Percentiles rank a stretch among this genome's conserved stretches.
These are phyloP conservation scores for Asclepias syriaca DNA, from an alignment of 257 asterid genomes.

Conservation along the genomic window DNA sequence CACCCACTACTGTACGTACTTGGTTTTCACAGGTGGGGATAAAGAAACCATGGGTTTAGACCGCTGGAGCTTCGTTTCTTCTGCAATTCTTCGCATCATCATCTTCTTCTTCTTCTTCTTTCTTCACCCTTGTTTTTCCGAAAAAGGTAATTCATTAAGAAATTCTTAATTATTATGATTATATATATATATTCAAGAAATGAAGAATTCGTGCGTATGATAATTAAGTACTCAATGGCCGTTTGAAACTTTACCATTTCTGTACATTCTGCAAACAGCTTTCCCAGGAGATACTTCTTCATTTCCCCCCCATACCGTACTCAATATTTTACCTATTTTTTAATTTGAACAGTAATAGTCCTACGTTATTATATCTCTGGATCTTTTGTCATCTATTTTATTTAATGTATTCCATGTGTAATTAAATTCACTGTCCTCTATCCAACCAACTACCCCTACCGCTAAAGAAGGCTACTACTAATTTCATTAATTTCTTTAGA, in stretches of 20 bases:
- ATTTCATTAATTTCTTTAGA: background rate
- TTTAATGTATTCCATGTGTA: background rate
- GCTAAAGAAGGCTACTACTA: slow-evolving; percentile 2
- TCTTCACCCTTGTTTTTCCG: slow-evolving; percentile 31
- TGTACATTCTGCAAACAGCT: background rate
- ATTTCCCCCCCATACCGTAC: too few relatives aligned
- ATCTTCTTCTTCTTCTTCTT: slow-evolving; percentile 26
- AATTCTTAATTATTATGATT: too few relatives aligned
- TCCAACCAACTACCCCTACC: background rate
- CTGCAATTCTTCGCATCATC: slow-evolving; percentile 33
- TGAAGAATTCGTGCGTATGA: too few relatives aligned
- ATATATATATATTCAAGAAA: too few relatives aligned
- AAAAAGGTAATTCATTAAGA: slow-evolving; percentile 31
- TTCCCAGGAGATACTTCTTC: background rate
- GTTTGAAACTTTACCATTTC: background rate
- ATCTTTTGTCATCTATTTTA: background rate
- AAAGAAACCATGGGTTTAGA: slow-evolving; percentile 8
- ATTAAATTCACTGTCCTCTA: background rate
- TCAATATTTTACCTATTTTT: too few relatives aligned
- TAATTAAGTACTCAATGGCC: too few relatives aligned
- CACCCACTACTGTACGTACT: too few relatives aligned
- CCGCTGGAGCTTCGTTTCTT: slow-evolving; percentile 22
- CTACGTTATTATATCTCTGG: too few relatives aligned
- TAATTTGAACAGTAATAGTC: too few relatives aligned
- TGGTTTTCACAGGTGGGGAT: background rate